Percentiles rank a stretch among this genome's conserved stretches.
Conservation (phyloP, 140 eudicot genomes). For the Stevia rebaudiana region DNA sequence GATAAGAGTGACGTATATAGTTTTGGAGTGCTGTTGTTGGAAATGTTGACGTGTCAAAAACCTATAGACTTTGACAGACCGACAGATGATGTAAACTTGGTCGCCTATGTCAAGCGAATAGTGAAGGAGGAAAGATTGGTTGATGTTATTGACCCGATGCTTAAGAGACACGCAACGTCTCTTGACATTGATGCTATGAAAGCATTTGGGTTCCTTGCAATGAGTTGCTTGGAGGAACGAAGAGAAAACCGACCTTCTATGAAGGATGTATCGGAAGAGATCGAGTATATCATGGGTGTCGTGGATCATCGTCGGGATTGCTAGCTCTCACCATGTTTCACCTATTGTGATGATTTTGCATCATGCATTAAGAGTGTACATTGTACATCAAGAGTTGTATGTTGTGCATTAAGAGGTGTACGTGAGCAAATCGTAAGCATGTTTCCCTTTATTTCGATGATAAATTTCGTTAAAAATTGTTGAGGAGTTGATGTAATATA, state of each 20-base stretch:
- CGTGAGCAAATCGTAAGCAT: neutral
- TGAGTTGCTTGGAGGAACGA: no score
- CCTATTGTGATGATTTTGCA: neutral
- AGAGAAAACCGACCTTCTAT: no score
- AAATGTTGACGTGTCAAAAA: slow-evolving; percentile 49
- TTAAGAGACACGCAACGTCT: no score
- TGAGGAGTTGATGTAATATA: slow-evolving; percentile 6
- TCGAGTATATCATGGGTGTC: slow-evolving; percentile 32
- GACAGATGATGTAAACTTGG: slow-evolving; percentile 60
- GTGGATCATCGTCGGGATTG: slow-evolving; percentile 10
- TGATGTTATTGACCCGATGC: no score
- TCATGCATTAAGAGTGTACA: neutral
- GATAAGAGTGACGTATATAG: slow-evolving; percentile 80
- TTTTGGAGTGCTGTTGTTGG: slow-evolving; percentile 61
- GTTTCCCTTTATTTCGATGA: neutral
- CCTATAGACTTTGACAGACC: slow-evolving; percentile 49
- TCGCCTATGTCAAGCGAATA: slow-evolving; percentile 30
- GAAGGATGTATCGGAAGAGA: no score
- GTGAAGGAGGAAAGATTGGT: no score
- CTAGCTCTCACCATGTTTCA: neutral
- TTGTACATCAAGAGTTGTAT: neutral
- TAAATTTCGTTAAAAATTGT: neutral
- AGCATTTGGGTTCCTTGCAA: no score
- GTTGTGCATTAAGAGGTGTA: neutral
- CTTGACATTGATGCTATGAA: no score